phyloP scores from a whole-genome alignment of 371 early-diverging fungal species.

The Mucor racemosus region DNA sequence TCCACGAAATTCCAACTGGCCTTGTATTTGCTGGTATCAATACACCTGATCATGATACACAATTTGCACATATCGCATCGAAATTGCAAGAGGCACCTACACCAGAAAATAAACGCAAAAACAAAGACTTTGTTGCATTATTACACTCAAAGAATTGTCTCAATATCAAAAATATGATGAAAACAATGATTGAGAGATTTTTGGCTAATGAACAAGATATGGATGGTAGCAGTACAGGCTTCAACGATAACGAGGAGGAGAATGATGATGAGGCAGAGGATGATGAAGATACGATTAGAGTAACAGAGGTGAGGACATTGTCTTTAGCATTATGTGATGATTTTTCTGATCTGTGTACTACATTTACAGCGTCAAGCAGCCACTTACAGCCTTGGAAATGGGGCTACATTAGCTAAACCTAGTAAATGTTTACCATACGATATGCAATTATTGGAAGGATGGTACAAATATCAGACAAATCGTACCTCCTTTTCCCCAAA shows the following conservation, averaged over 20 bases:
- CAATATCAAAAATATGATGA: conserved; percentile 59
- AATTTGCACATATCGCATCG: conserved; percentile 53
- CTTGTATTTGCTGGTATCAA: conserved; percentile 71
- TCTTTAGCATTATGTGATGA: too few species aligned
- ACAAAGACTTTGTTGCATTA: conserved; percentile 59
- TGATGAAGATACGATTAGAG: conserved; percentile 24
- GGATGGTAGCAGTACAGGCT: conserved; percentile 27
- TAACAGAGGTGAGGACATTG: neutral
- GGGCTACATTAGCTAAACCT: conserved; percentile 12
- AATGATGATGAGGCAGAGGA: conserved; percentile 38
- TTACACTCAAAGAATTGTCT: conserved; percentile 71
- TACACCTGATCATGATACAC: conserved; percentile 50
- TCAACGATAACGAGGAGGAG: conserved; percentile 27
- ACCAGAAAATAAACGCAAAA: conserved; percentile 24
- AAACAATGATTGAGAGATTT: conserved; percentile 67
- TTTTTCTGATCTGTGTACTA: neutral
- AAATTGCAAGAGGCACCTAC: conserved; percentile 42
- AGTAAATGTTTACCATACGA: conserved; percentile 54
- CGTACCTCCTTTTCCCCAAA: conserved; percentile 33
- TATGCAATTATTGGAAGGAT: conserved; percentile 66
- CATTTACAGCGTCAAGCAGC: neutral
- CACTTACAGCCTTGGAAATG: conserved; percentile 14
- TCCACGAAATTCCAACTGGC: conserved; percentile 70
- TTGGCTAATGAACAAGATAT: conserved; percentile 22
- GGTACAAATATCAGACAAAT: conserved; percentile 56